Conservation (phyloP, 2,329 filamentous ascomycete species). For the Paracoccidioides brasiliensis region DNA sequence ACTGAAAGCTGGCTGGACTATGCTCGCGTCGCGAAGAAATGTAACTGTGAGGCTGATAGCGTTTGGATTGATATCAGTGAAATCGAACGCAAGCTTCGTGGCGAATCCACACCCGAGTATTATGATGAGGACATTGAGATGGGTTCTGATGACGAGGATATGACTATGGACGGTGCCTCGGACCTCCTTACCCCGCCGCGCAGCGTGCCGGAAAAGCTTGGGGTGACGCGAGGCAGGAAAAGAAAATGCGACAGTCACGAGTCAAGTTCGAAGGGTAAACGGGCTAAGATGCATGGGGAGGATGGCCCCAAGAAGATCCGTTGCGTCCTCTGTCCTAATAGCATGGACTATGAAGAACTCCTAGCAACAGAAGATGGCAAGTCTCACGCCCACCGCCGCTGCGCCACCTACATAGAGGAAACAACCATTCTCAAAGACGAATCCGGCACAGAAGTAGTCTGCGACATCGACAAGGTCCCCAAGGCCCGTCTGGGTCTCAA, state of each 20-base stretch:
- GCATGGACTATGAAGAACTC: slow-evolving; percentile 68
- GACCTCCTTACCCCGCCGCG: slow-evolving; percentile 68
- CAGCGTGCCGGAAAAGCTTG: slow-evolving; percentile 56
- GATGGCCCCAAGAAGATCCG: slow-evolving; percentile 61
- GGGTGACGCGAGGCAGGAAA: slow-evolving; percentile 47
- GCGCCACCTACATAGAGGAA: slow-evolving; percentile 82
- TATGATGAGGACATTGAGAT: slow-evolving; percentile 24
- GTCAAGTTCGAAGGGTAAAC: slow-evolving; percentile 52
- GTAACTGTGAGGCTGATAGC: slow-evolving; percentile 91
- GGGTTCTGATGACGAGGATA: slow-evolving; percentile 47
- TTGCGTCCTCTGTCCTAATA: slow-evolving; percentile 85
- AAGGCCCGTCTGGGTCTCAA: slow-evolving; percentile 83
- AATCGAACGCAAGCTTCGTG: slow-evolving; percentile 84
- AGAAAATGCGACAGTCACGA: slow-evolving; percentile 48
- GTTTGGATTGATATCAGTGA: slow-evolving; percentile 97
- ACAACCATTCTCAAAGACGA: slow-evolving; percentile 67
- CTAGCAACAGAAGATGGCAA: slow-evolving; percentile 77
- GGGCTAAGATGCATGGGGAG: slow-evolving; percentile 60
- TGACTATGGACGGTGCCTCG: slow-evolving; percentile 45
- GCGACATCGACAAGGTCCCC: slow-evolving; percentile 66
- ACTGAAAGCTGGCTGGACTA: slow-evolving; percentile 91
- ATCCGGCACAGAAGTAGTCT: slow-evolving; percentile 56
- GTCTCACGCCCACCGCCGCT: slow-evolving; percentile 67
- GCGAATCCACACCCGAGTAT: slow-evolving; percentile 52
- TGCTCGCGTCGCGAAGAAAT: slow-evolving; percentile 90